Percentiles rank a stretch among this genome's conserved stretches.
Conservation (phyloP, 2,329 filamentous ascomycete genomes). For the Mariannaea sp. region DNA sequence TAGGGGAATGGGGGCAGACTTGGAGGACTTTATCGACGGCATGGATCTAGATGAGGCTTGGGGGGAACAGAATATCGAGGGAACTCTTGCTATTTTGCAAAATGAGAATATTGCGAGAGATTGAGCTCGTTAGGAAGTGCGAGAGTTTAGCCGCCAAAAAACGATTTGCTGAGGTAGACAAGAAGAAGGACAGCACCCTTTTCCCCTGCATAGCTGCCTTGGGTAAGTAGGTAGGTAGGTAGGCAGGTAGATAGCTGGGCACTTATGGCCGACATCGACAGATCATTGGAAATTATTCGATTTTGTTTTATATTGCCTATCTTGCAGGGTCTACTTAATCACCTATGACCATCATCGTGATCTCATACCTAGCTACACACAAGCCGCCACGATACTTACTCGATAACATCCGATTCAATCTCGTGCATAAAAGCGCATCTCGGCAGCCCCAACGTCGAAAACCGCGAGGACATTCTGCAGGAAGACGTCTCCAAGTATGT, state of each 20-base stretch:
- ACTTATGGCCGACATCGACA: too few relatives aligned
- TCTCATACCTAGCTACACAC: conserved; percentile 6
- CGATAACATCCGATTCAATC: conserved; percentile 1
- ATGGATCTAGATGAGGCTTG: conserved; percentile 15
- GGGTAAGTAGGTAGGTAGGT: too few relatives aligned
- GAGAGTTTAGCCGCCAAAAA: too few relatives aligned
- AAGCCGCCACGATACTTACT: background rate
- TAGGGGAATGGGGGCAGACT: conserved; percentile 2
- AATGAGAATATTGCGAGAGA: too few relatives aligned
- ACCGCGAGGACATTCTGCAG: conserved; percentile 57
- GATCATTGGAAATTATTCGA: too few relatives aligned
- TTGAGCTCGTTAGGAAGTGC: too few relatives aligned
- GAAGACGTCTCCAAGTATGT: conserved; percentile 56
- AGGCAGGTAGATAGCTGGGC: too few relatives aligned
- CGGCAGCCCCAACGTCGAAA: conserved; percentile 52
- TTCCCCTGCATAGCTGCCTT: too few relatives aligned
- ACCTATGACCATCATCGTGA: conserved; percentile 5
- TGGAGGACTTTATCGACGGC: conserved; percentile 15
- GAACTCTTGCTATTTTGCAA: too few relatives aligned
- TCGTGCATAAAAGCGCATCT: conserved; percentile 51
- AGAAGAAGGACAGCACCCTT: too few relatives aligned
- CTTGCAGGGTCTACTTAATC: too few relatives aligned
- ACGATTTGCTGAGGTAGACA: too few relatives aligned
- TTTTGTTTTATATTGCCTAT: background rate
- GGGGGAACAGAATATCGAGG: conserved; percentile 1